Evolutionary conservation across 2,329 filamentous ascomycete species (phyloP).

Genomic region (Scedosporium apiospermum): DNA sequence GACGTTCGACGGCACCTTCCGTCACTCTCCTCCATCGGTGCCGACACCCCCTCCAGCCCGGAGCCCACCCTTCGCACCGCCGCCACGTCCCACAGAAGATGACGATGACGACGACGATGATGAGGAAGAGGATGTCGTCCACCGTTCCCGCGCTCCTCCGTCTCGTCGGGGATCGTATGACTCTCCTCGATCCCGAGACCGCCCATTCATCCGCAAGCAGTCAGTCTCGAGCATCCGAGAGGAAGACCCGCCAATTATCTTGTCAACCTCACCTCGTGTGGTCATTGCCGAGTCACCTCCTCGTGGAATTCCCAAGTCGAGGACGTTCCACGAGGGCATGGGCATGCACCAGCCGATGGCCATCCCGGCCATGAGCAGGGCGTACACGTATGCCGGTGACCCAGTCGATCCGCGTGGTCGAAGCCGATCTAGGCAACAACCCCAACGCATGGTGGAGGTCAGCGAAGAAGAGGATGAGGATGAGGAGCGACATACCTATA

Average conservation of each 20-base stretch:
- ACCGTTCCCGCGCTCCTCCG: conserved; percentile 21
- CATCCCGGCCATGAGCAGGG: background rate
- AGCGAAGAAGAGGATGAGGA: conserved; percentile 5
- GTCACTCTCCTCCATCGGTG: conserved; percentile 19
- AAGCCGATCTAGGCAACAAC: conserved; percentile 1
- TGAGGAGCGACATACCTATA: background rate
- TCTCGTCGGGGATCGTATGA: conserved; percentile 21
- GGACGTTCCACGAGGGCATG: conserved; percentile 4
- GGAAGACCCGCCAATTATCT: background rate
- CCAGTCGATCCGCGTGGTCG: background rate
- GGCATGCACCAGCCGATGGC: background rate
- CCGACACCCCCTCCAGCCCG: conserved; percentile 25
- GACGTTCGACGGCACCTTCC: conserved; percentile 10
- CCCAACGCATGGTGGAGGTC: background rate
- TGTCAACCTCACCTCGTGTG: background rate
- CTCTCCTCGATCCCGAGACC: background rate
- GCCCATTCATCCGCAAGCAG: background rate
- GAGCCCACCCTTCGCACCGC: conserved; percentile 17
- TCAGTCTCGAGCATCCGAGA: background rate
- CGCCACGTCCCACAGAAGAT: background rate
- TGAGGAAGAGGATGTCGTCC: conserved; percentile 18
- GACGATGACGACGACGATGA: conserved; percentile 11
- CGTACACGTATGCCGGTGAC: background rate
- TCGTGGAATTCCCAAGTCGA: background rate
- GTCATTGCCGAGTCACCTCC: conserved; percentile 1